Evolutionary conservation across 116 monocot genomes (phyloP), one percentile per base, ranked within the genome.

Genomic region (Iris pallida): DNA sequence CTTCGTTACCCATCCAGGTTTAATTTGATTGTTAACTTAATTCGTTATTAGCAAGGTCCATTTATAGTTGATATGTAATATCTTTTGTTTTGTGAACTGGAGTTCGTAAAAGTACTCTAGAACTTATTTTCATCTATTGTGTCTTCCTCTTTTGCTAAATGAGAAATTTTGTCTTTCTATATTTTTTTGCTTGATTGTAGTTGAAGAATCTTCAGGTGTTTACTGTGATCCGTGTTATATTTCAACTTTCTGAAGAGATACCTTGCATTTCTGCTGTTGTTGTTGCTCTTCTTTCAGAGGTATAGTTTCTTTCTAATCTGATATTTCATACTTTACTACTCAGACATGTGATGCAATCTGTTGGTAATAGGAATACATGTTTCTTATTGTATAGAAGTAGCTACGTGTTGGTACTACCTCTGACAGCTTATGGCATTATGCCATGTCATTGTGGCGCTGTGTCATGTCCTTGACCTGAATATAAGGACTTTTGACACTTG

Each of bases 181-280:
- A 12, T 68, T 64, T 51, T 49, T 57, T 71, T 5, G 69, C 40
- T 30, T 61, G 16, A 15, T 56, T 81, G 75, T 68, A 95, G 95
- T 76, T 95, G 73, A 95, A 95, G 71, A 77, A 95, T 77, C 91
- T 95, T 59, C 81, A 85, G 73, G 89, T 95, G 57, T 95, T 82
- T 55, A 91, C 95, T 51, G 78, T 91, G 63, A 69, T 95, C 30
- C 95, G 95, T 68, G 89, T 89, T 67, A 89, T 95, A 53, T 95
- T 95, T 64, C 95, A 95, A 82, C 86, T 95, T 69, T 86, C 75
- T 59, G 95, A 95, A 66, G 91, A 95, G 68, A 89, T 95, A 19
- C 95, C 95, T 19, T 95, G 95, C 80, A 91, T 95, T 60, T 95
- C 95, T 71, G 95, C 95, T 60, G 86, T 95, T 42, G 89, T 91